Evolutionary conservation across 192 early-diverging fungal species (phyloP).

Genomic region (Mortierella alpina): DNA sequence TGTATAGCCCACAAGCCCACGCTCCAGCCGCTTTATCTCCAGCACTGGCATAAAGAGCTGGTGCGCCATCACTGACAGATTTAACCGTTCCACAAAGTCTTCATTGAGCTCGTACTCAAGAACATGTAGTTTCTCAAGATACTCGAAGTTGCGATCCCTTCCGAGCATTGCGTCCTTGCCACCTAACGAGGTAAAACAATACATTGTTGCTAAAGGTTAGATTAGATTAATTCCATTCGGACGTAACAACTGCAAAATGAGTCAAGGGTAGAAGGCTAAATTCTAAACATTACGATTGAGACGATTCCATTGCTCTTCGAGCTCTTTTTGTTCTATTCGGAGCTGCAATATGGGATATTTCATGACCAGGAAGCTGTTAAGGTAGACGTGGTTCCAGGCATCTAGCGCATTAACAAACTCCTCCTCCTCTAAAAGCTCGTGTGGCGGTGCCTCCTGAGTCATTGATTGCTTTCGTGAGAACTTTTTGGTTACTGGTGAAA

Average conservation of each 20-base stretch:
- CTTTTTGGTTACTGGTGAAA: too few relatives aligned
- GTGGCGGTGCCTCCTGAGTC: too few relatives aligned
- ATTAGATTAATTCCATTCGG: not conserved
- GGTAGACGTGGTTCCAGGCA: constrained; percentile 23
- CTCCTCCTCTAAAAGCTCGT: not conserved
- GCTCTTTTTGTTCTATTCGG: constrained; percentile 10
- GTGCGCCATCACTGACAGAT: constrained; percentile 18
- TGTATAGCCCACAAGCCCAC: constrained; percentile 2
- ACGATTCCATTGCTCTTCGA: constrained; percentile 21
- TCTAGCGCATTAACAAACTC: constrained; percentile 1
- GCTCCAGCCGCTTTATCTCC: not conserved
- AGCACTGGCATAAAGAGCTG: constrained; percentile 13
- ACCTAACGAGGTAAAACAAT: not conserved
- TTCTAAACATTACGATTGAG: not conserved
- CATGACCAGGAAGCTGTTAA: constrained; percentile 18
- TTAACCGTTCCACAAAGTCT: constrained; percentile 14
- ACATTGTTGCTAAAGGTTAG: not conserved
- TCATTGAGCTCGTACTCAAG: constrained; percentile 17
- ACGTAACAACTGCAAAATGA: not conserved
- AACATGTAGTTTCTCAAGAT: constrained; percentile 23
- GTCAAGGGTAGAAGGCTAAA: not conserved
- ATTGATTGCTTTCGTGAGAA: too few relatives aligned
- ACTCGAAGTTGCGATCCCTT: not conserved
- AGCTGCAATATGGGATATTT: constrained; percentile 16
- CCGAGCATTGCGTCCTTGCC: not conserved